Conservation (phyloP, 2,329 filamentous ascomycete genomes). For the Cryphonectria radicalis region DNA sequence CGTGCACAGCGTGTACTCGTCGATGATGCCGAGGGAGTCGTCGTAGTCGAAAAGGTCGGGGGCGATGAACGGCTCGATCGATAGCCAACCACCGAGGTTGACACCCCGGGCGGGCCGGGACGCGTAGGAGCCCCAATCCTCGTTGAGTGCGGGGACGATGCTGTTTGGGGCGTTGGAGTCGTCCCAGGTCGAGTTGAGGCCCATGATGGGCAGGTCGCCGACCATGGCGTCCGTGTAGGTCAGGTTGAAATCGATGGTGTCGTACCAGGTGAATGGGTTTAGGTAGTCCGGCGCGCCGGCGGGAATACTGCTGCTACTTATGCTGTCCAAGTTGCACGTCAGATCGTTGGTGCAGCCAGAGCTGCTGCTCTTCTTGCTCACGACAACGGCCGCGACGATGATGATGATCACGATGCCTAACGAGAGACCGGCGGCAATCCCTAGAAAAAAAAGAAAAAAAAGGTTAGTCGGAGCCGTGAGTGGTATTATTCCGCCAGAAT, state of each 20-base stretch:
- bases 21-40: conserved; percentile 68
- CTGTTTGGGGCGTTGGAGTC: conserved; percentile 79
- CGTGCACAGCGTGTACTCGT: conserved; percentile 81
- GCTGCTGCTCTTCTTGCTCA: conserved; percentile 63
- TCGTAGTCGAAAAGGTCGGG: conserved; percentile 84
- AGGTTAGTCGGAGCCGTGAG: conserved; percentile 29
- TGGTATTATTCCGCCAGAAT: conserved; percentile 22
- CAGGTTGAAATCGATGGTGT: conserved; percentile 88
- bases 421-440: conserved; percentile 59
- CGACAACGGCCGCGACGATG: conserved; percentile 68
- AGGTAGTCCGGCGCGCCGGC: conserved; percentile 72
- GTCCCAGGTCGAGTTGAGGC: conserved; percentile 83
- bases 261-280: conserved; percentile 90
- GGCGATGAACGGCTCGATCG: conserved; percentile 92
- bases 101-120: conserved; percentile 83
- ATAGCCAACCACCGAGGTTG: conserved; percentile 93
- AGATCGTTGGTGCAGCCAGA: conserved; percentile 33
- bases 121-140: conserved; percentile 77
- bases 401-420: conserved; percentile 66
- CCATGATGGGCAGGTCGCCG: conserved; percentile 89
- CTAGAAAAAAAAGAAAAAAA: conserved; percentile 41
- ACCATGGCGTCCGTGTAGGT: conserved; percentile 88
- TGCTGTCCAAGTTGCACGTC: conserved; percentile 54
- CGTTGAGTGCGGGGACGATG: conserved; percentile 76
- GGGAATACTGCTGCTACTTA: conserved; percentile 63